phyloP scores from a whole-genome alignment of 805 yeast genomes.

The Candida ficus region DNA sequence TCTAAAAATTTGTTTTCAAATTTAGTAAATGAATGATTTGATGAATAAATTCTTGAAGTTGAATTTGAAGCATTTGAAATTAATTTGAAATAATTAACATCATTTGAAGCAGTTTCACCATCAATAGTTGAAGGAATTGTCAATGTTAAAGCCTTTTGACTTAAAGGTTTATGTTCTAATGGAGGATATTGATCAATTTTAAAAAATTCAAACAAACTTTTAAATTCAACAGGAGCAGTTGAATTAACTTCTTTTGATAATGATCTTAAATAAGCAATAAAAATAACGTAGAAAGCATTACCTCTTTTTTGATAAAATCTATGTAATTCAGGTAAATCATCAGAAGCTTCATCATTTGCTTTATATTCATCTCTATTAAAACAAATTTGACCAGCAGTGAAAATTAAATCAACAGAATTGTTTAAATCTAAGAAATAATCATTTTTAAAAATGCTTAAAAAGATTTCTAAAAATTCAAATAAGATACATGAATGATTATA shows the following conservation, averaged over 20 bases:
- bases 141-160: slow-evolving; percentile 31
- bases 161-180: slow-evolving; percentile 26
- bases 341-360: slow-evolving; percentile 13
- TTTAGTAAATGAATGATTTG: slow-evolving; percentile 31
- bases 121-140: slow-evolving; percentile 24
- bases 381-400: slow-evolving; percentile 33
- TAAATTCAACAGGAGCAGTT: slow-evolving; percentile 25
- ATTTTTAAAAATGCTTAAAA: slow-evolving; percentile 28
- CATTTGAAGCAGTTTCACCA: slow-evolving; percentile 11
- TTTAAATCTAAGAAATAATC: slow-evolving; percentile 28
- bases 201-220: slow-evolving; percentile 28
- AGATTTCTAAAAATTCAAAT: slow-evolving; percentile 33
- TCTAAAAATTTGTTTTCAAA: slow-evolving; percentile 36
- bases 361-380: slow-evolving; percentile 25
- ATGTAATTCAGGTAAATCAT: slow-evolving; percentile 28
- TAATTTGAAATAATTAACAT: slow-evolving; percentile 27
- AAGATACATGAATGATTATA: slow-evolving; percentile 31
- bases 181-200: slow-evolving; percentile 31
- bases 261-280: slow-evolving; percentile 30
- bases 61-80: slow-evolving; percentile 33
- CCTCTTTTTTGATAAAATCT: slow-evolving; percentile 30
- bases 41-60: slow-evolving; percentile 28
- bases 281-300: slow-evolving; percentile 28
- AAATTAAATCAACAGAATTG: slow-evolving; percentile 27
- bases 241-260: slow-evolving; percentile 22